Evolutionary conservation across 306 rosid genomes (phyloP), one percentile per base, ranked within the genome.

Genomic region (Trifolium subterraneum): DNA sequence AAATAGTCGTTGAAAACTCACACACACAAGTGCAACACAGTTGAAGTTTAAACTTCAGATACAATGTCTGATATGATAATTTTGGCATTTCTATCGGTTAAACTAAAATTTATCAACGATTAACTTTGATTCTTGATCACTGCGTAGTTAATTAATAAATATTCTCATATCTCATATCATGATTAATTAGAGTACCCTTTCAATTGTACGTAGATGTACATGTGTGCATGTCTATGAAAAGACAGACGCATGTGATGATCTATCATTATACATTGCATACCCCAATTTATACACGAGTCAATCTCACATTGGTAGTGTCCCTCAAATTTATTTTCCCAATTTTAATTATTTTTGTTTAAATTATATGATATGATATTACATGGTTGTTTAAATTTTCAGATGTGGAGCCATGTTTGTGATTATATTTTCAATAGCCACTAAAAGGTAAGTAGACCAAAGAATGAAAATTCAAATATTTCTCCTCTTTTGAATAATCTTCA

Each of bases 211-310:
- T 39, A 22, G 8, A 7, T 27, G 55, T 70, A 25, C 39, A 64
- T 38, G 10, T 56, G 5, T 71, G 23, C 65, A 45, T 67, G 55
- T 58, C 73, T 77, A 38, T 67, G 79, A 78, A 54, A 44, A 31
- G 48, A 50, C 77, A 82, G n/a, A 18, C 1, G 13, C 86, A 82
- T 56, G 80, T 74, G 83, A 73, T 62, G 0, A 3, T 19, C 16
- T 16, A 51, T 71, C 54, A 59, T 1, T 2, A 22, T 22, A 12
- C 31, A 41, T 63, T 54, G 23, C 67, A 18, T 68, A 65, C 20
- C 62, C 62, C 73, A 10, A 11, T 56, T 1, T 45, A 23, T 36
- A 10, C 67, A 81, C 81, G 48, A 70, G 47, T 63, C 68, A 18
- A 50, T 14, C 23, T 68, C 72, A 20, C 36, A 74, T 19, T 68